phyloP scores from a whole-genome alignment of 768 basidiomycete species.

The Boletus speciosus region DNA sequence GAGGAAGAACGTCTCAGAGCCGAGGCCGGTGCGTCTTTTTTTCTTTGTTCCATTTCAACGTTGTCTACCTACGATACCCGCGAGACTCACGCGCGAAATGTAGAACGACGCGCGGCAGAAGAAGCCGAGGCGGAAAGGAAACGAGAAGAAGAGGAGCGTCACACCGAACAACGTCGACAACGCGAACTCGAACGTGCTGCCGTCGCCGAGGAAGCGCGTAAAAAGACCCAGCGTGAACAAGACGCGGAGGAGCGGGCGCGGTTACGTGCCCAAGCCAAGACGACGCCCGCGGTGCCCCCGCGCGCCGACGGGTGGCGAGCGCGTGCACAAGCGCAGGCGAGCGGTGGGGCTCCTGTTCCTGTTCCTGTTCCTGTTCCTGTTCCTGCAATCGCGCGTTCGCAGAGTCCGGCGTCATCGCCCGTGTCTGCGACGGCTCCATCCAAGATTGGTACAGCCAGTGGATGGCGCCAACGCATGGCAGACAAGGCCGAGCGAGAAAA shows the following conservation, averaged over 20 bases:
- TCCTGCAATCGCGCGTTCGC: constrained; percentile 13
- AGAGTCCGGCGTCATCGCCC: constrained; percentile 48
- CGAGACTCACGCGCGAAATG: background rate
- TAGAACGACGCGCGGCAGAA: constrained; percentile 57
- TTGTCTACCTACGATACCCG: background rate
- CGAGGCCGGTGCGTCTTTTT: constrained; percentile 48
- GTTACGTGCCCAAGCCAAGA: constrained; percentile 32
- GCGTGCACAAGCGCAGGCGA: constrained; percentile 23
- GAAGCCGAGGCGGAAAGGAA: constrained; percentile 53
- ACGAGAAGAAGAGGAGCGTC: constrained; percentile 60
- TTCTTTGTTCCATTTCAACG: background rate
- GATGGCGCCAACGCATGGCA: constrained; percentile 53
- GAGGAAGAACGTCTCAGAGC: constrained; percentile 44
- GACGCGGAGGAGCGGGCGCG: constrained; percentile 54
- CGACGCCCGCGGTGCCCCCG: constrained; percentile 20
- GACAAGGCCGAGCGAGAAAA: background rate
- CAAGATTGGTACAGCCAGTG: constrained; percentile 38
- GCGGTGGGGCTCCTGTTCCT: constrained; percentile 9
- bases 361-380: background rate
- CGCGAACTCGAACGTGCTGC: constrained; percentile 52
- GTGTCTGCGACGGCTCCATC: constrained; percentile 27
- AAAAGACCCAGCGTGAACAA: constrained; percentile 63
- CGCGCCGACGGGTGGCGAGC: constrained; percentile 21
- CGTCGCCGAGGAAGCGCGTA: constrained; percentile 51
- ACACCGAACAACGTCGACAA: constrained; percentile 46